Percentiles rank a stretch among this genome's conserved stretches.
Evolutionary conservation across 768 basidiomycete species (phyloP).

Genomic region (Panellus pusillus): DNA sequence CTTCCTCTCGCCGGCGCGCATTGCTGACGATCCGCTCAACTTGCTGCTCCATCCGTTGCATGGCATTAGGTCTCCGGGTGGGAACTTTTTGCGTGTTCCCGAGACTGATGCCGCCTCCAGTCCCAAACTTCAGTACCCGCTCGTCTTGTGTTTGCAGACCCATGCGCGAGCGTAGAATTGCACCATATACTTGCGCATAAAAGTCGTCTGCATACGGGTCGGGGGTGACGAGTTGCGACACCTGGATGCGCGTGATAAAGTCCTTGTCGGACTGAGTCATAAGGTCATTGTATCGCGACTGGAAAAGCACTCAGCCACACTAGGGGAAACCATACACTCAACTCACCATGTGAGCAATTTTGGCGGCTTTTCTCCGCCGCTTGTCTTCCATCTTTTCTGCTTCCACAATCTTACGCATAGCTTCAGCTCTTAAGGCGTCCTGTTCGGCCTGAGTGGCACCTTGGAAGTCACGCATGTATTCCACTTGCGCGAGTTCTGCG

Average conservation of each 20-base stretch:
- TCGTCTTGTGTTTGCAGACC: slow-evolving; percentile 72
- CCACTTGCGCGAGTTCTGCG: slow-evolving; percentile 73
- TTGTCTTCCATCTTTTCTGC: slow-evolving; percentile 88
- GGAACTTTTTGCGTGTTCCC: slow-evolving; percentile 71
- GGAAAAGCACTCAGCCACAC: slow-evolving; percentile 13
- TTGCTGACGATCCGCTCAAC: slow-evolving; percentile 96
- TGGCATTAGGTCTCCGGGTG: slow-evolving; percentile 75
- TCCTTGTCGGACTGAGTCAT: slow-evolving; percentile 99
- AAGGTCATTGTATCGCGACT: slow-evolving; percentile 91
- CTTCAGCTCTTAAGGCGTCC: slow-evolving; percentile 72
- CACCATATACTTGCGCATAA: slow-evolving; percentile 94
- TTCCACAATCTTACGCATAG: slow-evolving; percentile 87
- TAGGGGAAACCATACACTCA: not conserved
- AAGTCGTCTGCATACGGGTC: slow-evolving; percentile 99
- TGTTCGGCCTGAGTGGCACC: slow-evolving; percentile 60
- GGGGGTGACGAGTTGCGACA: slow-evolving; percentile 95
- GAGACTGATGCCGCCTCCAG: slow-evolving; percentile 81
- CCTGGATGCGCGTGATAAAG: slow-evolving; percentile 98
- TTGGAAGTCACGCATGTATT: slow-evolving; percentile 65
- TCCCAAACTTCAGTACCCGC: slow-evolving; percentile 82
- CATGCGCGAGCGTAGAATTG: slow-evolving; percentile 77
- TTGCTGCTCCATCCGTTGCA: slow-evolving; percentile 93
- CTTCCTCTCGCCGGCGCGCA: slow-evolving; percentile 82
- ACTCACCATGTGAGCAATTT: slow-evolving; percentile 86
- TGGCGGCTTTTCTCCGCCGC: slow-evolving; percentile 75